phyloP scores from a whole-genome alignment of 441 rosid genomes.

The Adansonia grandidieri region DNA sequence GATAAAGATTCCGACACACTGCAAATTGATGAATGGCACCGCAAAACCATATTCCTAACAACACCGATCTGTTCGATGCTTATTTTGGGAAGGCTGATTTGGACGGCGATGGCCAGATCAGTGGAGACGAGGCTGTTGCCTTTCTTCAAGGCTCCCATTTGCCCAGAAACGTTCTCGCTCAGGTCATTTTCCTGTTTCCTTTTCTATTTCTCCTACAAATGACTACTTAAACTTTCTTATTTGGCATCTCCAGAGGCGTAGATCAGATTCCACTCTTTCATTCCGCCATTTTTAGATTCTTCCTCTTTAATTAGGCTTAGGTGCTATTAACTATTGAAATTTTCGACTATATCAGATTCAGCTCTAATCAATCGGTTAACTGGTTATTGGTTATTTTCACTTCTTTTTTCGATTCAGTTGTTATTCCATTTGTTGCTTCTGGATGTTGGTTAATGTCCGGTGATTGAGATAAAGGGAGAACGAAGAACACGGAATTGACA shows the following conservation, averaged over 20 bases:
- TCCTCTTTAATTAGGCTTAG: neutral
- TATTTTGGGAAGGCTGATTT: conserved; percentile 91
- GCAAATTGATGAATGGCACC: conserved; percentile 49
- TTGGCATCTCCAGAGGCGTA: neutral
- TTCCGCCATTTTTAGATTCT: neutral
- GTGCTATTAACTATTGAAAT: neutral
- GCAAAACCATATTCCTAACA: conserved; percentile 36
- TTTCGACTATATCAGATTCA: conserved; percentile 32
- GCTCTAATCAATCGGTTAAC: conserved; percentile 21
- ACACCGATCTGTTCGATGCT: conserved; percentile 77
- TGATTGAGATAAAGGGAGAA: neutral
- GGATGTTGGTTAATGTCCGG: neutral
- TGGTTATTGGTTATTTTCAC: neutral
- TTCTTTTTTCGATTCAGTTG: neutral
- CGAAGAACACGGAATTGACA: neutral
- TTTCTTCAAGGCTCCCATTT: conserved; percentile 90
- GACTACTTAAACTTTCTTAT: neutral
- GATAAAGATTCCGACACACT: conserved; percentile 10
- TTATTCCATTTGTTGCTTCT: neutral
- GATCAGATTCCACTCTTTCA: conserved; percentile 6
- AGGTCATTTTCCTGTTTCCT: conserved; percentile 46
- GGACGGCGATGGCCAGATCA: conserved; percentile 96
- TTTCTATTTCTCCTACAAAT: neutral
- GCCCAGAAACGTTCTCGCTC: conserved; percentile 82
- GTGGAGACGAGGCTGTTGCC: conserved; percentile 94